Evolutionary conservation across 1,284 basidiomycete genomes (phyloP).

Genomic region (Leucocoprinus gongylophorus): DNA sequence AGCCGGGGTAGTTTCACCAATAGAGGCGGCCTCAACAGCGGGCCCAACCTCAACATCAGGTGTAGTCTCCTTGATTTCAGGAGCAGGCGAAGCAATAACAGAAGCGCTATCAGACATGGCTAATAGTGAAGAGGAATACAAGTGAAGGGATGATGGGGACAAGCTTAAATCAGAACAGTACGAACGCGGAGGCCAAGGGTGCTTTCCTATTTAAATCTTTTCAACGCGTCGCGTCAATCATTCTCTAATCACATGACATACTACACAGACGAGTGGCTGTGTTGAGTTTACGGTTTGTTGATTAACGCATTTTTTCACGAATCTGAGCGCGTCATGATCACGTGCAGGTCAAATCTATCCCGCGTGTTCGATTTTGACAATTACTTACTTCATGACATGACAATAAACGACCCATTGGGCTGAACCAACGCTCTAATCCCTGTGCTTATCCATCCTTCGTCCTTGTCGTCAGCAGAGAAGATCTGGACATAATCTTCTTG

Average conservation of each 20-base stretch:
- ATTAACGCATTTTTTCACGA: background rate
- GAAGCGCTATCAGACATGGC: constrained; percentile 11
- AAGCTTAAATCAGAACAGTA: background rate
- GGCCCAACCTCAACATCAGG: background rate
- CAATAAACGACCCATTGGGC: constrained; percentile 58
- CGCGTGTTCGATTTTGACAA: background rate
- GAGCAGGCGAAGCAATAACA: constrained; percentile 9
- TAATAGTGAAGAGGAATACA: background rate
- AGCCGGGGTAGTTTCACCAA: constrained; percentile 14
- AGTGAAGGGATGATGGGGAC: background rate
- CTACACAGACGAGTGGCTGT: constrained; percentile 5
- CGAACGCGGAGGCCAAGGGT: constrained; percentile 4
- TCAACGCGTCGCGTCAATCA: constrained; percentile 21
- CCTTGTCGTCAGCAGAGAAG: constrained; percentile 27
- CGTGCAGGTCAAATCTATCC: background rate
- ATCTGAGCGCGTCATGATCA: constrained; percentile 1
- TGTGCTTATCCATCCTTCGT: constrained; percentile 44
- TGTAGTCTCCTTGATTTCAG: constrained; percentile 4
- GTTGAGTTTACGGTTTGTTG: constrained; percentile 10
- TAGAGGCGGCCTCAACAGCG: background rate
- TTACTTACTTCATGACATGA: constrained; percentile 19
- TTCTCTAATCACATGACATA: constrained; percentile 15
- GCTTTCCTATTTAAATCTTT: constrained; percentile 27
- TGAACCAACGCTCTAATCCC: constrained; percentile 43
- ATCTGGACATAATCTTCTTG: constrained; percentile 36